Evolutionary conservation across 495 filamentous ascomycete species (phyloP), one percentile per base, ranked within the genome.

Genomic region (Rusavskia elegans): DNA sequence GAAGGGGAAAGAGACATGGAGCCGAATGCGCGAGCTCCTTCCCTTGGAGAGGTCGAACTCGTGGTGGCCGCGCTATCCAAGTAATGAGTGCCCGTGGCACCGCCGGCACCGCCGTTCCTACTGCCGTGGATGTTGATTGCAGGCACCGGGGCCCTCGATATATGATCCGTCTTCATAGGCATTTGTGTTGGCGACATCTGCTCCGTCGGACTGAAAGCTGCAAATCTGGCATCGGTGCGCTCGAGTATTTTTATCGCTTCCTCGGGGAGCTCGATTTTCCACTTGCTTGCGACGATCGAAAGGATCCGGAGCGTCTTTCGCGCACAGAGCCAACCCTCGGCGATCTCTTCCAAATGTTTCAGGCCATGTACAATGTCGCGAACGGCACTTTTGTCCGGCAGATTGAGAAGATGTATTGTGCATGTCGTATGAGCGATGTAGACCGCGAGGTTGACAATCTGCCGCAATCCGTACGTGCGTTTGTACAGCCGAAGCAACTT

Each of bases 311-410:
- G 74, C 0, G 93, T 89, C 20, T 90, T 75, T 32, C 88, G 74
- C 13, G 89, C 93, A 59, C 89, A 90, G 3, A 87, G 79, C 92
- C 92, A 98, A 54, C 84, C 81, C 66, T 95, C 90, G 1, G 85
- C 88, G 58, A 98, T 96, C 61, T 98, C 93, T 66, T 97, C 92
- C 13, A 97, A 78, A 55, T 92, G 85, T 50, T 84, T 85, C n/a
- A 96, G 72, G 6, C 88, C 86, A 55, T 96, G 88, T 11, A 85
- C 78, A 42, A 97, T 82, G 65, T 98, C 92, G 57, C 90, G 72
- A 56, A 77, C 82, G 9, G 90, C 86, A 37, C 85, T 87, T 59
- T 89, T 93, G 45, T 95, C 88, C 0, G 87, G 87, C 1, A 96
- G 73, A 58, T 95, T 95, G 48, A 98, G 81, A 23, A 98, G 74